phyloP scores from a whole-genome alignment of 257 asterid species.

The Solanum corneliomulleri region DNA sequence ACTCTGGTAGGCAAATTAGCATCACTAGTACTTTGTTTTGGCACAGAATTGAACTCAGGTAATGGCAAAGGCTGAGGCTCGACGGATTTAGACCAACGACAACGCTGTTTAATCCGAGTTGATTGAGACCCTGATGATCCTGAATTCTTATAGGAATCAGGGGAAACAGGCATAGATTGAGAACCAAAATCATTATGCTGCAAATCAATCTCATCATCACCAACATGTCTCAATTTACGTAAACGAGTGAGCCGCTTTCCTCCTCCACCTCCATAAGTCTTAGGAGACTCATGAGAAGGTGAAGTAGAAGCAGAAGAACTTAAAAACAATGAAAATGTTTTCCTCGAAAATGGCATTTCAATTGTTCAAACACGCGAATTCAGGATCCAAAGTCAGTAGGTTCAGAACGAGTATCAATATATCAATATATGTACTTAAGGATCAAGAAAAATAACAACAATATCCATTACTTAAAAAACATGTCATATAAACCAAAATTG shows the following conservation, averaged over 20 bases:
- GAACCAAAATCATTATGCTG: background rate
- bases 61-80: conserved; percentile 68
- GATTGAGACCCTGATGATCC: conserved; percentile 5
- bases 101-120: background rate
- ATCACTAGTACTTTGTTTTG: background rate
- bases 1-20: conserved; percentile 10
- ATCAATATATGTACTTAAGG: background rate
- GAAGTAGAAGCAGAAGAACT: background rate
- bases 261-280: background rate
- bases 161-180: conserved; percentile 56
- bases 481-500: background rate
- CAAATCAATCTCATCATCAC: conserved; percentile 44
- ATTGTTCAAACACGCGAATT: background rate
- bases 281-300: background rate
- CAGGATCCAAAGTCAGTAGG: background rate
- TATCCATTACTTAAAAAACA: background rate
- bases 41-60: background rate
- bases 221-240: conserved; percentile 44
- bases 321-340: background rate
- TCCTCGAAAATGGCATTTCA: background rate
- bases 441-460: background rate
- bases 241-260: conserved; percentile 27
- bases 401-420: background rate
- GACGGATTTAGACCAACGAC: conserved; percentile 59
- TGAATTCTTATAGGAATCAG: conserved; percentile 13